Evolutionary conservation across 2,329 filamentous ascomycete species (phyloP), one percentile per base, ranked within the genome.

Genomic region (Fusarium subglutinans): DNA sequence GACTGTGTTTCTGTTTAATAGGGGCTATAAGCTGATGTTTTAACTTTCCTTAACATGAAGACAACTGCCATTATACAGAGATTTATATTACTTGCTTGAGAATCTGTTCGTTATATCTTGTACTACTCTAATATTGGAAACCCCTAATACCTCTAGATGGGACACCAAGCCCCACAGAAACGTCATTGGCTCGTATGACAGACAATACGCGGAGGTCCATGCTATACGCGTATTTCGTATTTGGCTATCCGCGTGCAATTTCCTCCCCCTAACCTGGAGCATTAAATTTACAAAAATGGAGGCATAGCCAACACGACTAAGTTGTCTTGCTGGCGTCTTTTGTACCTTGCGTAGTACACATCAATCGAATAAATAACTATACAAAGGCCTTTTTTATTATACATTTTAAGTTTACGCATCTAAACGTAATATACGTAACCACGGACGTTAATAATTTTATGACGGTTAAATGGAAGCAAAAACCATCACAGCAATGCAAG

Each of bases 11-110:
- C 0, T 15, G 8, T 35, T 15, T 2, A 3, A 3, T 8, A 35
- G 14, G 3, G 3, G 14, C 1, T 4, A 9, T 9, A 7, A 4
- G 3, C 0, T 35, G 3, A 8, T 35, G 3, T 35, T 2, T 9
- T 15, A 0, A 0, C 14, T 35, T 35, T 15, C 33, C 0, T 15
- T 8, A 0, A 15, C 14, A 15, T 35, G 3, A 15, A 9, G 3
- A 9, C 3, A 0, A 8, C 15, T 35, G 7, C 33, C 14, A 35
- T 35, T 8, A 35, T 3, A 35, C 7, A 15, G 33, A 35, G 6
- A 35, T 35, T 8, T 35, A 1, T 8, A 15, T 8, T 15, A 0
- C 14, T 35, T 40, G 12, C 15, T 18, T 11, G 2, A 11, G 10
- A 8, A 3, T 24, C 10, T 18, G 5, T 12, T 12, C 8, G 7